Base-by-base conservation (phyloP, 345 rosid genomes). In the Salix dunnii region DNA sequence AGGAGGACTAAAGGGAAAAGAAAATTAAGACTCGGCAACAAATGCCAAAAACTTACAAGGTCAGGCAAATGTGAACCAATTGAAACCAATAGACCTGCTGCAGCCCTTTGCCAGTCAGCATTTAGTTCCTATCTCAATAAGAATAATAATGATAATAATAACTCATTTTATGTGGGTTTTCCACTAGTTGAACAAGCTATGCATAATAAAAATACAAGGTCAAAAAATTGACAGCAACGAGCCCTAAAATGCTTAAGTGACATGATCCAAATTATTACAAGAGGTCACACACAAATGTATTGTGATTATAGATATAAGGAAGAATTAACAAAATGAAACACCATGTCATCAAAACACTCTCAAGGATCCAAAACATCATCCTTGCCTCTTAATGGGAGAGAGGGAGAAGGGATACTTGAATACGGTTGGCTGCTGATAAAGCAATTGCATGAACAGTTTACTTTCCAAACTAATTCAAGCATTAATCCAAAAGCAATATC, bases 41-140 rank as follows among this genome's bases (percentile, higher is more conserved):
- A 25, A 62, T 21, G 53, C 46, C 64, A 43, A 40, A 51, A 69
- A 84, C 97, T 87, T 88, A 95, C 99, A 48, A 95, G 97, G 87
- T 95, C 99, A 68, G 99, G 97, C 79, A 95, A 84, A 83, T 91
- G 97, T 28, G 81, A 84, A 74, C 99, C 97, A 79, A 95, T 95
- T 35, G 99, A 87, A 79, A 91, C 99, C 77, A 95, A 97, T 21
- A 95, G 83, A 65, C 88, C 84, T 80, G 97, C 84, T 61, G 94
- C 99, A 76, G 95, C 94, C 78, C 92, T 89, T 87, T 93, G 97
- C 99, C 99, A 95, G 72, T 93, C 97, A 73, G 94, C 83, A 82
- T 90, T 89, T 60, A 95, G 84, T 79, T 93, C 99, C 99, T 93
- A 74, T 60, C 75, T 43, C 61, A 79, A 65, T 65, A 77, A 55